Base-by-base conservation (phyloP, 768 basidiomycete species). In the Pleurotus tuoliensis region DNA sequence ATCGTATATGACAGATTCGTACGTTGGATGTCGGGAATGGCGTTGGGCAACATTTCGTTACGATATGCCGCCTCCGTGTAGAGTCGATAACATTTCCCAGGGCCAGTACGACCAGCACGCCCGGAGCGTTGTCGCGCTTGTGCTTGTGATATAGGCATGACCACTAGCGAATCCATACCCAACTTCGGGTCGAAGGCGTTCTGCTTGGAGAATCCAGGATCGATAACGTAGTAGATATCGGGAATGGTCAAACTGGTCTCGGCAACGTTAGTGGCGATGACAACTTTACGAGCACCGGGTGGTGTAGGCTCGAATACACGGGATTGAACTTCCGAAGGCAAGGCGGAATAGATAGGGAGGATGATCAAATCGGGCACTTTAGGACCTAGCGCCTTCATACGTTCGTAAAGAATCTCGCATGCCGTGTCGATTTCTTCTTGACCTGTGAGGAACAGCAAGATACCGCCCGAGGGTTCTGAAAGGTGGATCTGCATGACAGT, bases 401-500 rank as follows among this genome's bases (percentile, higher is more conserved):
- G 95, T 69, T 98, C 96, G 69, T 84, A 98, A 1, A 99, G 80
- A 57, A 97, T 97, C 71, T 99, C 96, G 71, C 95, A 98, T 0
- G 95, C 76, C 0, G 95, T 98, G 70, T 99, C 97, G 58, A 99
- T 98, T 70, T 99, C 97, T 68, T 99, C 97, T 70, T 97, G 94
- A 69, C 97, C 97, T 0, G 97, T 99, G 34, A 99, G 80, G 84
- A 99, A 99, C 41, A 99, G 86, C 2, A 99, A 82, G 62, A 99
- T 79, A 67, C 98, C 97, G 52, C 97, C 97, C 2, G 93, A 92
- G 30, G 97, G 97, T 66, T 99, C 96, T 46, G 96, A 97, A 30
- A 99, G 82, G 69, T 99, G 97, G 58, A 99, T 99, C 71, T 99
- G 97, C 91, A 98, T 96, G 66, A 99, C 90, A 3, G 97, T 98